Percentiles rank a stretch among this genome's conserved stretches.
phyloP scores from a whole-genome alignment of 164 flowering plant genomes.

The grape (Vitis vinifera) region ASM3070453v1 NC_081816.1:7014501-7015000 shows the following conservation, averaged over 20 bases:
- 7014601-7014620: constrained; percentile 55
- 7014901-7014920: constrained; percentile 59
- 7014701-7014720: constrained; percentile 52
- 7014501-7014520: constrained; percentile 65
- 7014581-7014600: constrained; percentile 62
- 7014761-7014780: constrained; percentile 41
- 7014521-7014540: constrained; percentile 71
- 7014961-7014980: constrained; percentile 50
- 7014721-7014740: constrained; percentile 59
- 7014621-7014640: constrained; percentile 60
- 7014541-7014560: constrained; percentile 58
- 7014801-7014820: no score
- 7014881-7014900: constrained; percentile 38
- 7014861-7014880: constrained; percentile 49
- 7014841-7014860: constrained; percentile 41
- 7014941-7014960: constrained; percentile 50
- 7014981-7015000: constrained; percentile 53
- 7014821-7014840: constrained; percentile 47
- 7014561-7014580: constrained; percentile 70
- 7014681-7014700: constrained; percentile 41
- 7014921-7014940: constrained; percentile 40
- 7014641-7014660: constrained; percentile 57
- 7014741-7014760: constrained; percentile 36
- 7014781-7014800: constrained; percentile 28
- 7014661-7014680: constrained; percentile 58